phyloP scores from a whole-genome alignment of 768 basidiomycete genomes.

The Bullera alba region DNA sequence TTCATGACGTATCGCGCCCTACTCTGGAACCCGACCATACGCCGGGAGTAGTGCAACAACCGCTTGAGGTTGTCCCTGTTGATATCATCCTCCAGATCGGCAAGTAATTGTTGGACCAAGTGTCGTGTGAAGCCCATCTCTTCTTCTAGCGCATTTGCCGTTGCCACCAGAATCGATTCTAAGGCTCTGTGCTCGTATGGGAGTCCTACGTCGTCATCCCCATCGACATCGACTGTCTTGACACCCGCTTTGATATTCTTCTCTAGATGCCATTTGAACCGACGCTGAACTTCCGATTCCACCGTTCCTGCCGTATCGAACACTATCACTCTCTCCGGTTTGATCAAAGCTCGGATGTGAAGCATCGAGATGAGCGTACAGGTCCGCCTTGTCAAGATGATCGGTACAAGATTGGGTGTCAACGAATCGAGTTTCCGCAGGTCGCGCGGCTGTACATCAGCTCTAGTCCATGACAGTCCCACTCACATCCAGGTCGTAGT shows the following conservation, averaged over 20 bases:
- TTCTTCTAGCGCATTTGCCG: constrained; percentile 84
- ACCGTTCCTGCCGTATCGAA: constrained; percentile 83
- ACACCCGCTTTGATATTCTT: constrained; percentile 35
- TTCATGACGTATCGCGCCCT: constrained; percentile 83
- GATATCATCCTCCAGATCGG: constrained; percentile 90
- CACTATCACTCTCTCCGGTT: constrained; percentile 80
- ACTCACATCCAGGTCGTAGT: constrained; percentile 83
- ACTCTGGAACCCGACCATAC: constrained; percentile 81
- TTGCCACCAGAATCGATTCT: constrained; percentile 85
- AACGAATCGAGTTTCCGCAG: constrained; percentile 92
- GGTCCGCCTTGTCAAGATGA: constrained; percentile 80
- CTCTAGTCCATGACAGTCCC: constrained; percentile 4
- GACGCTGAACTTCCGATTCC: constrained; percentile 29
- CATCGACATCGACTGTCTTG: constrained; percentile 11
- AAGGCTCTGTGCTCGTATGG: constrained; percentile 59
- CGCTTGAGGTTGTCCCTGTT: constrained; percentile 90
- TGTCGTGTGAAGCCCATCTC: constrained; percentile 90
- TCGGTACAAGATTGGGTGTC: constrained; percentile 87
- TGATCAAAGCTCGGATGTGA: constrained; percentile 89
- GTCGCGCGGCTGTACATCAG: constrained; percentile 67
- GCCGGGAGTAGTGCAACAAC: constrained; percentile 82
- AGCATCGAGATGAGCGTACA: constrained; percentile 89
- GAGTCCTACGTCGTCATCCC: constrained; percentile 18
- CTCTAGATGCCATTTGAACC: constrained; percentile 39
- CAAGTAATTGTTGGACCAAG: constrained; percentile 79